Evolutionary conservation across 2,329 filamentous ascomycete genomes (phyloP), one percentile per base, ranked within the genome.

Genomic region (Aspergillus sp.): DNA sequence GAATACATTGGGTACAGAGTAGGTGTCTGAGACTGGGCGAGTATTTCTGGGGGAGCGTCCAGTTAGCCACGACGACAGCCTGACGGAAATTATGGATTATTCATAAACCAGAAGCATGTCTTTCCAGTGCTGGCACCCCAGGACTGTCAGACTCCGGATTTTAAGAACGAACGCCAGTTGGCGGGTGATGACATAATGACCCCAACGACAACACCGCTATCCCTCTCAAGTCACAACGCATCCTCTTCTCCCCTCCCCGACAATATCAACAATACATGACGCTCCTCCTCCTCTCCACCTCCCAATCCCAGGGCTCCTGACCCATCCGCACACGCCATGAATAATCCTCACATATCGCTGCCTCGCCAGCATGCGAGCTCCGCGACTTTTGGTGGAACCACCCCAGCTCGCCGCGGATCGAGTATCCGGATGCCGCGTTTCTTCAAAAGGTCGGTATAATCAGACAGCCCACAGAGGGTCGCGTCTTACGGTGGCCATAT

Each of bases 361-460:
- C 82, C 82, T 24, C 77, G 82, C 58, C 81, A 82, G 64, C 79
- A 82, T 72, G 79, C 76, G 61, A 76, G 72, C 41, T 73, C 76
- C 33, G 69, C 77, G 38, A 80, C 74, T 61, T 83, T 82, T 57
- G 81, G 79, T 52, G 69, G 73, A 43, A 78, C 79, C 16, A 70
- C 76, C 2, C 74, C 79, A 38, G 70, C 76, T 52, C 73, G 73
- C 57, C 75, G 79, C 53, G 75, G 74, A 50, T 80, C 81, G 49
- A 75, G 72, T 54, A 70, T 84, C 63, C 79, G 81, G 43, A 82
- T 86, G 77, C 83, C 84, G 58, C 81, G 82, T 60, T 86, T 86
- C 77, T 86, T 87, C 74, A 84, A 84, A 64, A 78, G 83, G 76
- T 79, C 52, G 46, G 61, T 17, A 30, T 38, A 4, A 13, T 14